phyloP scores from a whole-genome alignment of 2,329 filamentous ascomycete genomes.

The Fusarium kyushuense region DNA sequence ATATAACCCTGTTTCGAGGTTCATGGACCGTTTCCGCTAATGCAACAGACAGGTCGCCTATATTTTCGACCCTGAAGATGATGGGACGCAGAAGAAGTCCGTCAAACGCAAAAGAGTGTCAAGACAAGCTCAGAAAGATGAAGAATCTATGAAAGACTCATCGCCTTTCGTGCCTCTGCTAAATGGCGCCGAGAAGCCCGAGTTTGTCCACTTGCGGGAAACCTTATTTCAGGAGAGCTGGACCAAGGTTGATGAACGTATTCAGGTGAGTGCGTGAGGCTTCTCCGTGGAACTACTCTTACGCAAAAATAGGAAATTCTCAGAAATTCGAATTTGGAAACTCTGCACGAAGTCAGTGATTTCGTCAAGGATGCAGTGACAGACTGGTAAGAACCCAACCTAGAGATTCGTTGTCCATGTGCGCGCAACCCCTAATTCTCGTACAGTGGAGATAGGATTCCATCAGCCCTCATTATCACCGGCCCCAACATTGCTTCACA shows the following conservation, averaged over 20 bases:
- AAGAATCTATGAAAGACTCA: conserved; percentile 24
- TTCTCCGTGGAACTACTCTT: conserved; percentile 41
- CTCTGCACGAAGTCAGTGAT: conserved; percentile 67
- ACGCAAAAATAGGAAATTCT: conserved; percentile 62
- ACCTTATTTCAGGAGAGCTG: conserved; percentile 73
- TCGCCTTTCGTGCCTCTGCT: conserved; percentile 65
- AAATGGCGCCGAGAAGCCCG: conserved; percentile 64
- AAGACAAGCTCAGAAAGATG: conserved; percentile 51
- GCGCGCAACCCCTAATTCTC: conserved; percentile 32
- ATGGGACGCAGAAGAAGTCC: conserved; percentile 55
- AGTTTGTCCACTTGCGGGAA: conserved; percentile 66
- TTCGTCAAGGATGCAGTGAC: conserved; percentile 63
- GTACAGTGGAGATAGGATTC: conserved; percentile 63
- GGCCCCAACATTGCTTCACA: conserved; percentile 84
- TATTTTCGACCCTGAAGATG: conserved; percentile 67
- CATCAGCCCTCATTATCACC: conserved; percentile 79
- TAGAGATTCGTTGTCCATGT: neutral
- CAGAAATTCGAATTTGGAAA: conserved; percentile 70
- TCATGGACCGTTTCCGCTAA: conserved; percentile 28
- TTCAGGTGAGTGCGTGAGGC: conserved; percentile 58
- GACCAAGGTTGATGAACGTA: conserved; percentile 71
- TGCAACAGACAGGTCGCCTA: conserved; percentile 65
- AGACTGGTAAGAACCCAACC: conserved; percentile 48
- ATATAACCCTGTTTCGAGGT: neutral
- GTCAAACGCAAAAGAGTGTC: conserved; percentile 69